These are phyloP conservation scores for Santalum album DNA, from an alignment of 164 flowering plant species.

Conservation along the genomic window DNA sequence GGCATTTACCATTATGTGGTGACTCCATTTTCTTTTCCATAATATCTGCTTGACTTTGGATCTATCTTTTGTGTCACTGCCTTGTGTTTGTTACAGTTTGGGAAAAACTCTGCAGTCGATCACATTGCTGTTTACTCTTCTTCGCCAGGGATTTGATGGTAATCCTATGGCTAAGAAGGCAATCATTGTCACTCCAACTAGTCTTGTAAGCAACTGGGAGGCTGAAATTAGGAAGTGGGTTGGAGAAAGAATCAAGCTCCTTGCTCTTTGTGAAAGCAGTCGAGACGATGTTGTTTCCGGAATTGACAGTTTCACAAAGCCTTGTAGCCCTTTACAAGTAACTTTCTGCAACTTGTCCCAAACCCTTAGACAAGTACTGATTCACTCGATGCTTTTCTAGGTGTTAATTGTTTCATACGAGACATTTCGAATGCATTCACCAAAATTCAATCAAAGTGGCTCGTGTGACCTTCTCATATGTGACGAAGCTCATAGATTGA, in stretches of 20 bases:
- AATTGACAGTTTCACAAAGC: constrained; percentile 58
- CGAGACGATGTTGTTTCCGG: constrained; percentile 83
- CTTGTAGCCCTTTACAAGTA: constrained; percentile 66
- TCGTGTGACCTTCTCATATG: constrained; percentile 96
- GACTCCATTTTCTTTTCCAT: background rate
- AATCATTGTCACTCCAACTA: constrained; percentile 92
- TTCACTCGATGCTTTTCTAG: constrained; percentile 26
- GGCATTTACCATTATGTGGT: background rate
- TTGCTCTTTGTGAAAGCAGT: constrained; percentile 91
- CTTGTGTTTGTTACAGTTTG: constrained; percentile 44
- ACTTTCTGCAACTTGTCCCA: background rate
- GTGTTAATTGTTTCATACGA: constrained; percentile 94
- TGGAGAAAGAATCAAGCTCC: constrained; percentile 70
- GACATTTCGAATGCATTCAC: constrained; percentile 95
- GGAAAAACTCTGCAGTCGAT: constrained; percentile 99
- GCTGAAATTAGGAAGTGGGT: constrained; percentile 95
- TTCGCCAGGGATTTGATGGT: constrained; percentile 92
- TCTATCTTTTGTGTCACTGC: background rate
- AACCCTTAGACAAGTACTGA: constrained; percentile 10
- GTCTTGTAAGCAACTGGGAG: constrained; percentile 98
- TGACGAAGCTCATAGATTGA: constrained; percentile 96
- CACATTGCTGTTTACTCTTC: constrained; percentile 84
- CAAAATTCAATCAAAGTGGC: constrained; percentile 61
- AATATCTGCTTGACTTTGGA: background rate
- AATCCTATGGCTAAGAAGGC: constrained; percentile 90